Evolutionary conservation across 1,284 basidiomycete species (phyloP).

Genomic region (Xerocomus cyaneibrunnescens): DNA sequence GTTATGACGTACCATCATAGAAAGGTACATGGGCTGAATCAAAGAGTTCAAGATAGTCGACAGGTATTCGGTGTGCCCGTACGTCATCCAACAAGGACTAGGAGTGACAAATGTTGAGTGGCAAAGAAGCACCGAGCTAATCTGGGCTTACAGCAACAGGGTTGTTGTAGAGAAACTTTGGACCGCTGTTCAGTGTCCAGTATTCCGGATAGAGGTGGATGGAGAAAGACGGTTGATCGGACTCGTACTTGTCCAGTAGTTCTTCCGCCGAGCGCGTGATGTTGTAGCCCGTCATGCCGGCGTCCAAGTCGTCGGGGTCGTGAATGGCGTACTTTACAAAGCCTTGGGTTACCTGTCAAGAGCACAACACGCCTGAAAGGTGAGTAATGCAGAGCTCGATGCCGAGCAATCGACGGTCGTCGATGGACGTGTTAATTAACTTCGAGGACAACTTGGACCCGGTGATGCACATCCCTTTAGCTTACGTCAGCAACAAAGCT

Average conservation of each 20-base stretch:
- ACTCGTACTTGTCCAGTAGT: conserved; percentile 56
- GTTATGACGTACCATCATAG: conserved; percentile 61
- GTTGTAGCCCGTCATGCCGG: conserved; percentile 66
- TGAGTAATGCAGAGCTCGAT: background rate
- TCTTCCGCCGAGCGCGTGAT: conserved; percentile 58
- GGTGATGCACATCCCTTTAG: background rate
- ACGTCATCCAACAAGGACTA: conserved; percentile 79
- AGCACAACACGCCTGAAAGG: background rate
- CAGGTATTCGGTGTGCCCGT: conserved; percentile 73
- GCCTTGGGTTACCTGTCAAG: too few species aligned
- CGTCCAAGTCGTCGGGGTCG: conserved; percentile 17
- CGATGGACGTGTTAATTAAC: conserved; percentile 24
- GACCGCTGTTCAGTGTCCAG: conserved; percentile 74
- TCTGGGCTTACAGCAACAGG: conserved; percentile 59
- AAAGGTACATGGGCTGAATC: conserved; percentile 68
- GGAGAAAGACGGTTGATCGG: conserved; percentile 65
- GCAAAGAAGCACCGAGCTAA: background rate
- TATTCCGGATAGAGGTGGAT: conserved; percentile 73
- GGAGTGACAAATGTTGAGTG: conserved; percentile 7
- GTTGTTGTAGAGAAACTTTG: conserved; percentile 77
- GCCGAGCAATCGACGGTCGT: conserved; percentile 5
- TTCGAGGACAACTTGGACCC: background rate
- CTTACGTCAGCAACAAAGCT: conserved; percentile 22
- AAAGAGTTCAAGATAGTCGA: conserved; percentile 77
- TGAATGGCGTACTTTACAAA: too few species aligned